Base-by-base conservation (phyloP, 2,329 filamentous ascomycete species). In the Epichloe coenophiala region DNA sequence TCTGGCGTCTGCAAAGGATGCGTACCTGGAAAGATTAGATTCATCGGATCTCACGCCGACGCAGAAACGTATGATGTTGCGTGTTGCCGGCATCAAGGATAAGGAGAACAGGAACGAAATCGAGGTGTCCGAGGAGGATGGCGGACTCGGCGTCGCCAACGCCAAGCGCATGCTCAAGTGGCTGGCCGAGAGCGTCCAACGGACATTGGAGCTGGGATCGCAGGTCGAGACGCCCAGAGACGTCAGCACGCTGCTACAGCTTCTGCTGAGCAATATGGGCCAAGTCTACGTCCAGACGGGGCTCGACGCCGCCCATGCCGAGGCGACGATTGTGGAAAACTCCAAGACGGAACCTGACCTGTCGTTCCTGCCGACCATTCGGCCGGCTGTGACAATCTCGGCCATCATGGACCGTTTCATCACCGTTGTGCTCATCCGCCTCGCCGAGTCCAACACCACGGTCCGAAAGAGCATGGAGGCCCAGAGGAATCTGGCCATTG, bases 111-210 rank as follows among this genome's bases (percentile, higher is more conserved):
- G 88, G 65, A 84, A 86, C 57, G 90, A 95, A 48, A 88, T 95
- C 52, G 90, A 95, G 63, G 86, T 97, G 35, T 83, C 84, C 0
- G 93, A 97, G 53, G 83, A 91, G 61, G 91, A 98, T 61, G 93
- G 93, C 36, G 75, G 81, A 51, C 72, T 97, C 27, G 91, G 83
- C 57, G 74, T 94, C 4, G 74, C 81, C n/a, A 89, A 86, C 64
- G 88, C 90, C n/a, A 97, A 97, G 69, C 80, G 93, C 51, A 98
- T 98, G 90, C 77, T 98, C 53, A 94, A 88, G 63, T 98, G 93
- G 93, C 73, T 98, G 40, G 93, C 93, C 2, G 93, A 98, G 71
- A 89, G 88, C 55, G 91, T 98, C 23, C 86, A 93, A 39, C 78
- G 93, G 55, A 88, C 89, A 0, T 75, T 98, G 9, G 93, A 98